These are phyloP conservation scores for Yamadazyma buinensis DNA, from an alignment of 1,139 yeast species.

Conservation along the genomic window DNA sequence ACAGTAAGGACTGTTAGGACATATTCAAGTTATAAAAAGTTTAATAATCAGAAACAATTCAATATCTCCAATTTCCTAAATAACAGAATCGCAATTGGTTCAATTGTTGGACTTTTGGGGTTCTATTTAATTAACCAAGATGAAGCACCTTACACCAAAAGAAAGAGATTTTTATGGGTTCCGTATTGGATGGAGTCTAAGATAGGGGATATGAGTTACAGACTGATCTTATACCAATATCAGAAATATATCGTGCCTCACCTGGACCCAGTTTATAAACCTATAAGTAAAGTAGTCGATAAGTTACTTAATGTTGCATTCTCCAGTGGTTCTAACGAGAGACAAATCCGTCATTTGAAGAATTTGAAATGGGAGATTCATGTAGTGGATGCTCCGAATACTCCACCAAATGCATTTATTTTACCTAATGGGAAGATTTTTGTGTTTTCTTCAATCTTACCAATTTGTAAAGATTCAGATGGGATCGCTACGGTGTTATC, in stretches of 20 bases:
- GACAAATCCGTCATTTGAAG: conserved; percentile 30
- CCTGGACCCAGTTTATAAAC: conserved; percentile 50
- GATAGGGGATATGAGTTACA: conserved; percentile 69
- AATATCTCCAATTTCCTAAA: conserved; percentile 12
- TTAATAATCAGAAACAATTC: conserved; percentile 14
- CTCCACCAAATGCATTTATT: conserved; percentile 93
- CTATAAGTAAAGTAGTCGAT: conserved; percentile 58
- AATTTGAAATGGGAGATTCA: conserved; percentile 74
- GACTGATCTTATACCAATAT: conserved; percentile 52
- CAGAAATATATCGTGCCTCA: conserved; percentile 45
- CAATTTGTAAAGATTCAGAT: conserved; percentile 76
- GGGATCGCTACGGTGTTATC: conserved; percentile 92
- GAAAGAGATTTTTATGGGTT: conserved; percentile 71
- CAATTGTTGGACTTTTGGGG: conserved; percentile 22
- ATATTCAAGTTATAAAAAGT: conserved; percentile 21
- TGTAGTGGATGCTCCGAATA: conserved; percentile 61
- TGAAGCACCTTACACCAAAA: conserved; percentile 77
- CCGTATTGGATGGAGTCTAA: conserved; percentile 62
- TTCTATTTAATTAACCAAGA: conserved; percentile 66
- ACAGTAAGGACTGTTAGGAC: conserved; percentile 2
- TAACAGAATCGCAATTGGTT: conserved; percentile 19
- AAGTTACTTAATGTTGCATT: conserved; percentile 59
- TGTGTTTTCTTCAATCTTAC: conserved; percentile 75
- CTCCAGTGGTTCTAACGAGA: conserved; percentile 19
- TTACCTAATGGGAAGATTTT: conserved; percentile 95